Evolutionary conservation across 2,329 filamentous ascomycete species (phyloP).

Genomic region (Ascochyta clinopodiicola): DNA sequence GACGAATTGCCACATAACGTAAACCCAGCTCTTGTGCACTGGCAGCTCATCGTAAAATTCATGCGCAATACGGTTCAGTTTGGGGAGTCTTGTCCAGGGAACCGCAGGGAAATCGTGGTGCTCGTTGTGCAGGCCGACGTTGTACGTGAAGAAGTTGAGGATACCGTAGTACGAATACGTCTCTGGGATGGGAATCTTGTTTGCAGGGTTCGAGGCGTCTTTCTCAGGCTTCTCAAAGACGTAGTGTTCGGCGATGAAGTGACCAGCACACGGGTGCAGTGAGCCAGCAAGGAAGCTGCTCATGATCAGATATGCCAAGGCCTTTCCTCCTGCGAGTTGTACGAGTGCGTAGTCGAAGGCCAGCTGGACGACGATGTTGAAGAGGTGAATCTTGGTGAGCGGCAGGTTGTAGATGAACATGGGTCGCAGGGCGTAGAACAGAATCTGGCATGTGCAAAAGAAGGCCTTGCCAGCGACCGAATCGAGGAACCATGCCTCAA

Average conservation of each 20-base stretch:
- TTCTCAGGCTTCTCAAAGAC: constrained; percentile 60
- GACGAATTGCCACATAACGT: constrained; percentile 95
- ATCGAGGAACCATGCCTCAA: constrained; percentile 92
- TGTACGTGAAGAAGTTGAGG: constrained; percentile 92
- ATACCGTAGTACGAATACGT: constrained; percentile 97
- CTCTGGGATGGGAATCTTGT: constrained; percentile 71
- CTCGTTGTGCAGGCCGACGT: constrained; percentile 97
- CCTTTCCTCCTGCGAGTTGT: constrained; percentile 64
- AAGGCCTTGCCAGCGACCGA: constrained; percentile 96
- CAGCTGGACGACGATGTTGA: constrained; percentile 81
- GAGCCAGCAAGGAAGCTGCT: constrained; percentile 93
- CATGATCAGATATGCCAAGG: constrained; percentile 82
- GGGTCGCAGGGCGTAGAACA: constrained; percentile 96
- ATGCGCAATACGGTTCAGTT: constrained; percentile 77
- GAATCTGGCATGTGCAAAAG: constrained; percentile 98
- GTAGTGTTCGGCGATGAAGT: constrained; percentile 96
- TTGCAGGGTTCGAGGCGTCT: constrained; percentile 61
- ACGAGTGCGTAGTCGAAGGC: constrained; percentile 77
- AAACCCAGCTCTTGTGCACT: constrained; percentile 85
- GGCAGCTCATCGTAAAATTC: constrained; percentile 94
- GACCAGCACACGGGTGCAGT: constrained; percentile 90
- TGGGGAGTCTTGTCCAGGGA: constrained; percentile 86
- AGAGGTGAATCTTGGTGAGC: constrained; percentile 80
- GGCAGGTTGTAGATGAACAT: constrained; percentile 93
- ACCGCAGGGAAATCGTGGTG: constrained; percentile 98